phyloP scores from a whole-genome alignment of 129 eudicot species.

The Artemisia argyi region DNA sequence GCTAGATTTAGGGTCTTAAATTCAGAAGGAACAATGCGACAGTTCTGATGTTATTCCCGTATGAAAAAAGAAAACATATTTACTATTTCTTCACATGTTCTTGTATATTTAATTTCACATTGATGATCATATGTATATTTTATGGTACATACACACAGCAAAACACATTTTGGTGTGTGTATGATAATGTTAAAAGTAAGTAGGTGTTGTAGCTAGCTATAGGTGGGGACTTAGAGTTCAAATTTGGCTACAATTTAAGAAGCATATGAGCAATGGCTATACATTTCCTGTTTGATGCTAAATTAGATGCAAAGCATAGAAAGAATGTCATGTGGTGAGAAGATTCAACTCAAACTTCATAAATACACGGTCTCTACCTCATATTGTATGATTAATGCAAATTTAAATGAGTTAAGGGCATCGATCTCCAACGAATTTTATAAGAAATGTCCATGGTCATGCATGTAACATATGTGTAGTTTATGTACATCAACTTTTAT shows the following conservation, averaged over 20 bases:
- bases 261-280: slow-evolving; percentile 31
- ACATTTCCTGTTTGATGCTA: slow-evolving; percentile 26
- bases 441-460: too few species aligned
- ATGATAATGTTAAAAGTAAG: slow-evolving; percentile 35
- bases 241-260: slow-evolving; percentile 38
- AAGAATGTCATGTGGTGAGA: slow-evolving; percentile 39
- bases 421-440: too few species aligned
- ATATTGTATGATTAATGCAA: slow-evolving; percentile 5
- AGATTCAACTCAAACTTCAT: slow-evolving; percentile 16
- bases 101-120: slow-evolving; percentile 22
- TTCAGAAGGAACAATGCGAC: slow-evolving; percentile 41
- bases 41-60: slow-evolving; percentile 31
- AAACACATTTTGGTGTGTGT: slow-evolving; percentile 20
- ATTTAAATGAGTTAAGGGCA: too few species aligned
- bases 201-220: slow-evolving; percentile 33
- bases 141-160: slow-evolving; percentile 20
- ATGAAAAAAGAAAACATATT: slow-evolving; percentile 27
- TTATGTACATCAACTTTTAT: too few species aligned
- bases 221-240: slow-evolving; percentile 35
- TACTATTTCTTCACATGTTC: slow-evolving; percentile 36
- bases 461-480: too few species aligned
- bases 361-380: background rate
- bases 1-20: slow-evolving; percentile 39
- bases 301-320: slow-evolving; percentile 24
- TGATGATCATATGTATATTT: slow-evolving; percentile 14